These are phyloP conservation scores for Chaetothyriales sp. DNA, from an alignment of 2,329 filamentous ascomycete species.

Conservation along the genomic window DNA sequence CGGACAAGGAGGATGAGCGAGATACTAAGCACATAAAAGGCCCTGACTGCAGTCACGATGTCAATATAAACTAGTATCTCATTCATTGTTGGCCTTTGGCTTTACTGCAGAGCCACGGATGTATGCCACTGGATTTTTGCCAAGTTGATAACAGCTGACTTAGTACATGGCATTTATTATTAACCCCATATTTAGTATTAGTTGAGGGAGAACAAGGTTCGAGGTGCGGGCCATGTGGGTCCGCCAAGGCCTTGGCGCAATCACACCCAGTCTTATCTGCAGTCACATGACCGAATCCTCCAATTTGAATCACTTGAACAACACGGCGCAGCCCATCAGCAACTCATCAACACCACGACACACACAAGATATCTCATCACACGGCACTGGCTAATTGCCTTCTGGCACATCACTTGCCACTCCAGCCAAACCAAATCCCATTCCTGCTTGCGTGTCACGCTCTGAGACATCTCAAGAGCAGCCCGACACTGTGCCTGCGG, in stretches of 20 bases:
- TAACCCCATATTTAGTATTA: background rate
- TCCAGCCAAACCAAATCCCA: background rate
- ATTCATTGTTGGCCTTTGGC: background rate
- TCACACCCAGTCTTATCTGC: background rate
- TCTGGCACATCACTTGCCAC: too few species aligned
- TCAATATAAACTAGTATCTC: background rate
- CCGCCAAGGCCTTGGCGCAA: background rate
- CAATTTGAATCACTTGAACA: background rate
- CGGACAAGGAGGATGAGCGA: slow-evolving; percentile 38
- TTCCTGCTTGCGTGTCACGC: background rate
- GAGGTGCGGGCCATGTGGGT: background rate
- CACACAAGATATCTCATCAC: background rate
- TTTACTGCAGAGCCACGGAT: background rate
- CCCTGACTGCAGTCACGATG: slow-evolving; percentile 15
- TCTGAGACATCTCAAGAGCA: background rate
- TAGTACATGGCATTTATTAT: too few species aligned
- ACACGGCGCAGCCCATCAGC: background rate
- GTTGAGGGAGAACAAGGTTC: background rate
- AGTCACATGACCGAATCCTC: background rate
- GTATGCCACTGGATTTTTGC: background rate
- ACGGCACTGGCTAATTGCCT: background rate
- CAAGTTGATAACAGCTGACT: too few species aligned
- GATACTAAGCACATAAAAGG: slow-evolving; percentile 15
- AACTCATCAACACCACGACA: background rate
- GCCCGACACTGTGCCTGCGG: too few species aligned